A percentile compares a stretch with the other conserved stretches of the same genome.
Conservation (phyloP, 306 rosid species). For the Malus orientalis region DNA sequence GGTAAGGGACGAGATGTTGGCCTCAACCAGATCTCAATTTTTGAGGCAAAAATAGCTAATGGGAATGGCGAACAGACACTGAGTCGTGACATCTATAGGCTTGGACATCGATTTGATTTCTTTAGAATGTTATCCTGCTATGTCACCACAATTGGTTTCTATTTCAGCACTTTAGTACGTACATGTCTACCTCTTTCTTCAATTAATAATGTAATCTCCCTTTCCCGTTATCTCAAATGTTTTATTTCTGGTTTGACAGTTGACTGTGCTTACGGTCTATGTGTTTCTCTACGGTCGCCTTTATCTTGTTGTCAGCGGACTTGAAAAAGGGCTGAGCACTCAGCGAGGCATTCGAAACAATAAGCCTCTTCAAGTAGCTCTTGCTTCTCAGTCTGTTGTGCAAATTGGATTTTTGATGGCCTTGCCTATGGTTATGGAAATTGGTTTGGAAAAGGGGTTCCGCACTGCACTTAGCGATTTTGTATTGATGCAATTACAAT, state of each 20-base stretch:
- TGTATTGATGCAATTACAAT: slow-evolving; percentile 81
- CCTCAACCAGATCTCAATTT: slow-evolving; percentile 92
- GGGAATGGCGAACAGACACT: slow-evolving; percentile 95
- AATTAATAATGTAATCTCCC: slow-evolving; percentile 2
- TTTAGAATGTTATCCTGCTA: slow-evolving; percentile 89
- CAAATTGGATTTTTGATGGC: slow-evolving; percentile 92
- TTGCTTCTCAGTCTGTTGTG: slow-evolving; percentile 88
- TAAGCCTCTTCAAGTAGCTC: slow-evolving; percentile 86
- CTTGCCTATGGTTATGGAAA: slow-evolving; percentile 95
- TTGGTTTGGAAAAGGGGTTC: slow-evolving; percentile 89
- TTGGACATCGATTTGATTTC: slow-evolving; percentile 93
- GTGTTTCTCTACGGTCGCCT: slow-evolving; percentile 89
- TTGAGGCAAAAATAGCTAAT: slow-evolving; percentile 93
- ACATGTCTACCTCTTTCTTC: background rate
- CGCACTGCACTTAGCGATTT: slow-evolving; percentile 81
- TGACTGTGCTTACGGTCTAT: slow-evolving; percentile 84
- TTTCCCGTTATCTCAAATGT: background rate
- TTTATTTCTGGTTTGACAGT: slow-evolving; percentile 44
- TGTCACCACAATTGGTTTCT: slow-evolving; percentile 87
- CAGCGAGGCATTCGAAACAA: slow-evolving; percentile 52
- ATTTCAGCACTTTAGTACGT: slow-evolving; percentile 86
- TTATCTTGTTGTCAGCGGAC: slow-evolving; percentile 87
- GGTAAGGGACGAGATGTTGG: slow-evolving; percentile 98
- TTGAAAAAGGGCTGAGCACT: slow-evolving; percentile 55
- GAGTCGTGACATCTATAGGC: slow-evolving; percentile 91